Conservation (phyloP, 2,329 filamentous ascomycete genomes). For the Colletotrichum scovillei region DNA sequence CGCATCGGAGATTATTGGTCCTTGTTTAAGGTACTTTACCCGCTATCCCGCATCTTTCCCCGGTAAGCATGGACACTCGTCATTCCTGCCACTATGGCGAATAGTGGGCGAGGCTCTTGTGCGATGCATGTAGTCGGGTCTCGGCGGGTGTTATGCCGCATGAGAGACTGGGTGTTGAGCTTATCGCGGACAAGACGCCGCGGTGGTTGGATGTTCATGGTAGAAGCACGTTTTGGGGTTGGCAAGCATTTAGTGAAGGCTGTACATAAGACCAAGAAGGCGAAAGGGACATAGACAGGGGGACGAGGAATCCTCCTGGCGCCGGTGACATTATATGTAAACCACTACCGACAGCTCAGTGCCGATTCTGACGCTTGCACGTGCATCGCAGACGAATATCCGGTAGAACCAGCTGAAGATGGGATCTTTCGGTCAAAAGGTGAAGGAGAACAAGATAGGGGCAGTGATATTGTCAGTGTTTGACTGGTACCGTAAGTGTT, state of each 20-base stretch:
- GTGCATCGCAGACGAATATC: too few species aligned
- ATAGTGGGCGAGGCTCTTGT: constrained; percentile 15
- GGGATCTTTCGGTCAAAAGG: constrained; percentile 20
- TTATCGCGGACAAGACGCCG: constrained; percentile 5
- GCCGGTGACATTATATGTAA: constrained; percentile 20
- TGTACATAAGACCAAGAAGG: neutral
- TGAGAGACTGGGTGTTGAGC: neutral
- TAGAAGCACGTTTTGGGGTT: neutral
- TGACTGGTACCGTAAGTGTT: constrained; percentile 43
- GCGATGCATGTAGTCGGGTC: neutral
- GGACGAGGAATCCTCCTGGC: neutral
- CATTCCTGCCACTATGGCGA: constrained; percentile 34
- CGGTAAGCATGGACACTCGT: constrained; percentile 14
- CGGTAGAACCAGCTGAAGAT: neutral
- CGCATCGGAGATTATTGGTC: constrained; percentile 19
- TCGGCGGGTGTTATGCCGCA: constrained; percentile 5
- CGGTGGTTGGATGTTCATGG: neutral
- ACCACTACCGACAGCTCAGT: neutral
- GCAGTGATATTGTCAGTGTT: constrained; percentile 42
- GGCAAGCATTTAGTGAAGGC: neutral
- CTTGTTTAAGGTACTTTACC: neutral
- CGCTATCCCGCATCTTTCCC: constrained; percentile 17
- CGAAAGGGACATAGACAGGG: neutral
- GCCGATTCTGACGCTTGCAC: neutral
- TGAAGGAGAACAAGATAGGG: constrained; percentile 40